Evolutionary conservation across 345 rosid species (phyloP).

Genomic region (Rhodomyrtus tomentosa): DNA sequence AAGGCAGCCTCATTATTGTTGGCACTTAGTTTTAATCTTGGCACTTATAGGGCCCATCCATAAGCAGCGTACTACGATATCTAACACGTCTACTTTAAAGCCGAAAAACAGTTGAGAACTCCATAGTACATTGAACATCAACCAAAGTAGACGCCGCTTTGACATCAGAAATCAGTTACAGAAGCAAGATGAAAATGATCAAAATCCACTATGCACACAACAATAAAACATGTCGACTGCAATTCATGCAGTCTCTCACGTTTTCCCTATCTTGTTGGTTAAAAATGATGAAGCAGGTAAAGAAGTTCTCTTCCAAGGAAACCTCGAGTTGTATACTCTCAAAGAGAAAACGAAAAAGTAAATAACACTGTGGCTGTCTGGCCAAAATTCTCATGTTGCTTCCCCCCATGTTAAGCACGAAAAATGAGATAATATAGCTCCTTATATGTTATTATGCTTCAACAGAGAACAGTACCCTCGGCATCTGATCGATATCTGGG

Average conservation of each 20-base stretch:
- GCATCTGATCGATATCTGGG: slow-evolving; percentile 49
- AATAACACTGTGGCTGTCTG: background rate
- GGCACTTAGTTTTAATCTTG: background rate
- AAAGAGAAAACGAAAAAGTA: background rate
- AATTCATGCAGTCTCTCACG: background rate
- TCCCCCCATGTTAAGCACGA: background rate
- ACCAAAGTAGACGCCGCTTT: background rate
- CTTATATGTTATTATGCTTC: background rate
- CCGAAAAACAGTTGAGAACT: background rate
- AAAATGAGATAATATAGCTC: background rate
- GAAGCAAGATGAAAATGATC: background rate
- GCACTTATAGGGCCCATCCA: background rate
- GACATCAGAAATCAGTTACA: background rate
- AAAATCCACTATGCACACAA: background rate
- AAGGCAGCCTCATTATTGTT: background rate
- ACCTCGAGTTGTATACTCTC: background rate
- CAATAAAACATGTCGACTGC: background rate
- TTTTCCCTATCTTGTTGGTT: background rate
- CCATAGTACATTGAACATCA: background rate
- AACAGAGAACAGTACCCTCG: slow-evolving; percentile 22
- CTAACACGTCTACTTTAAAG: background rate
- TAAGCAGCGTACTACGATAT: background rate
- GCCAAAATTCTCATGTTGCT: background rate
- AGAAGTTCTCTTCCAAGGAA: background rate
- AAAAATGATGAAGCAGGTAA: background rate